Conservation (phyloP, 495 filamentous ascomycete species). For the Barbatosphaeria neglecta region DNA sequence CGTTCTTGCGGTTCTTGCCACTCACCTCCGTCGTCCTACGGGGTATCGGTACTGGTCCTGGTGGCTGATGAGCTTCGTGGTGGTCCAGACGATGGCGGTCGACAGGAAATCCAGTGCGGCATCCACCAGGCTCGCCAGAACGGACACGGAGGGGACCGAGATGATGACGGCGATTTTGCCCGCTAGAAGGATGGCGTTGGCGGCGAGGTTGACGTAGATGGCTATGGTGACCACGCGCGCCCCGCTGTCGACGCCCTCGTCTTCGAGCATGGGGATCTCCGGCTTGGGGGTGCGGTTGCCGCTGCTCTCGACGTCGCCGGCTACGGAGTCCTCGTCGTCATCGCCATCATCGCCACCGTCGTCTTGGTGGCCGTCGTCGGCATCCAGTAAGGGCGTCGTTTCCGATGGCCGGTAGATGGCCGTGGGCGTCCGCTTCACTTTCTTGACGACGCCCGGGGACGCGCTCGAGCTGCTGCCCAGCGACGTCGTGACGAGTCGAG, state of each 20-base stretch:
- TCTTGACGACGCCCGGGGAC: no score
- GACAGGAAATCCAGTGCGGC: slow-evolving; percentile 77
- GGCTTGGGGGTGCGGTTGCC: slow-evolving; percentile 16
- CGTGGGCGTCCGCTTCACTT: slow-evolving; percentile 61
- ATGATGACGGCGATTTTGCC: slow-evolving; percentile 72
- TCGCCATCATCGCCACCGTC: slow-evolving; percentile 22
- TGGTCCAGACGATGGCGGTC: slow-evolving; percentile 78
- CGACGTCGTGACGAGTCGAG: slow-evolving; percentile 3
- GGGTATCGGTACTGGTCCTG: slow-evolving; percentile 77
- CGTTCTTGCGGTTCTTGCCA: not conserved
- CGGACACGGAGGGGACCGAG: slow-evolving; percentile 73
- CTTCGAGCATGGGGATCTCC: slow-evolving; percentile 43
- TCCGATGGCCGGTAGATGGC: slow-evolving; percentile 72
- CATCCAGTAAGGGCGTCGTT: slow-evolving; percentile 47
- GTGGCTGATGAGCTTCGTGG: slow-evolving; percentile 60
- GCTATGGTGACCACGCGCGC: slow-evolving; percentile 62
- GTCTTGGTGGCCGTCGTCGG: slow-evolving; percentile 11
- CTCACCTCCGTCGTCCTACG: slow-evolving; percentile 49
- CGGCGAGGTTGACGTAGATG: slow-evolving; percentile 77
- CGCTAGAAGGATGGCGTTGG: slow-evolving; percentile 64
- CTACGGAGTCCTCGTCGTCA: slow-evolving; percentile 12
- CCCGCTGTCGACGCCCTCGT: slow-evolving; percentile 48
- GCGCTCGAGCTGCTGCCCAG: not conserved
- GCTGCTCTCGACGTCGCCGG: slow-evolving; percentile 5
- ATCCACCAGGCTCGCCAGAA: slow-evolving; percentile 81